Conservation (phyloP, 192 early-diverging fungal species). For the Rhizophagus clarus region DNA sequence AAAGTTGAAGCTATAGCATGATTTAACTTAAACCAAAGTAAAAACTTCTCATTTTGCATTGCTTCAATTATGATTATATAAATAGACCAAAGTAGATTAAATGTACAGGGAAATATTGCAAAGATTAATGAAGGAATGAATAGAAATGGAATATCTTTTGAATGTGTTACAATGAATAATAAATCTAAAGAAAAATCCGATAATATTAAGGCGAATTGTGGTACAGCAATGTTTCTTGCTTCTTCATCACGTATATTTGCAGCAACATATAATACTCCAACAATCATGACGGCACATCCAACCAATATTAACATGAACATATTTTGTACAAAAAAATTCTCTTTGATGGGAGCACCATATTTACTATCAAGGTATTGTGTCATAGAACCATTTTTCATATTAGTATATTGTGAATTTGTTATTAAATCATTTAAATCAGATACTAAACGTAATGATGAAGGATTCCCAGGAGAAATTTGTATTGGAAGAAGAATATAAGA, state of each 20-base stretch:
- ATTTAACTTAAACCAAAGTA: neutral
- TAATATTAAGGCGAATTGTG: neutral
- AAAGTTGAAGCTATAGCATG: neutral
- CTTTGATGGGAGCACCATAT: conserved; percentile 1
- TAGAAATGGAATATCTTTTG: neutral
- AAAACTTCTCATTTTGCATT: neutral
- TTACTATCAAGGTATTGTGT: neutral
- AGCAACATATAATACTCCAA: neutral
- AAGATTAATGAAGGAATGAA: conserved; percentile 12
- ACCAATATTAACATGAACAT: neutral
- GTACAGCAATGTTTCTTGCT: neutral
- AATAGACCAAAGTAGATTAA: neutral
- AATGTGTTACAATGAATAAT: neutral
- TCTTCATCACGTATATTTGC: neutral
- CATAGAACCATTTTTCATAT: neutral
- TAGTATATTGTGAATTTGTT: neutral
- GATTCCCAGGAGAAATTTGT: neutral
- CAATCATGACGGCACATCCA: neutral
- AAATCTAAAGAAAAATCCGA: conserved; percentile 1
- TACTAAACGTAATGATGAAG: neutral
- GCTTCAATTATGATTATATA: neutral
- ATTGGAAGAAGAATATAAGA: neutral
- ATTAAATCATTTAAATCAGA: conserved; percentile 8
- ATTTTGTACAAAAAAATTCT: neutral
- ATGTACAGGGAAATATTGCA: neutral